Conservation (phyloP, 1,139 yeast genomes). For the Saccharomyces hybrid region DNA sequence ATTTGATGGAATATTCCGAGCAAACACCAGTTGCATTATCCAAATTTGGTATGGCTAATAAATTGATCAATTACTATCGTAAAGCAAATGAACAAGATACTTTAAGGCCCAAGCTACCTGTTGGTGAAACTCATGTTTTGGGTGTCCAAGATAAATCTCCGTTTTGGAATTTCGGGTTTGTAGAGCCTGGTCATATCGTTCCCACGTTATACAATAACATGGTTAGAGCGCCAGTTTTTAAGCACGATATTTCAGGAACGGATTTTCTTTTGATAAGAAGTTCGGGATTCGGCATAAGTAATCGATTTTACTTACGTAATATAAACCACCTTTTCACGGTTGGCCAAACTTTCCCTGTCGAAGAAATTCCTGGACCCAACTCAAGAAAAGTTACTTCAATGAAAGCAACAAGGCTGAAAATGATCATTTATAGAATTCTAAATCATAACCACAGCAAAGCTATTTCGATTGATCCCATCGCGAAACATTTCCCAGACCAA, state of each 20-base stretch:
- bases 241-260: constrained; percentile 68
- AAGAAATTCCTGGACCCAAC: constrained; percentile 96
- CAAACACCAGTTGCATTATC: constrained; percentile 78
- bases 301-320: constrained; percentile 49
- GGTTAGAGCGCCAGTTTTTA: constrained; percentile 87
- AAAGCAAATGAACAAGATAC: constrained; percentile 79
- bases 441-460: constrained; percentile 70
- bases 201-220: constrained; percentile 90
- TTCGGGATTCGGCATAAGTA: constrained; percentile 67
- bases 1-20: constrained; percentile 83
- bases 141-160: constrained; percentile 96
- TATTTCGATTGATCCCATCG: constrained; percentile 77
- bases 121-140: constrained; percentile 92
- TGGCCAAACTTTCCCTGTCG: constrained; percentile 90
- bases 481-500: constrained; percentile 92
- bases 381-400: constrained; percentile 93
- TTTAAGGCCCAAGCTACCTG: constrained; percentile 75
- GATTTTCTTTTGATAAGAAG: constrained; percentile 79
- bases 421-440: constrained; percentile 87
- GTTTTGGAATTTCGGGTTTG: constrained; percentile 97
- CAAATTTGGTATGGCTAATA: constrained; percentile 94
- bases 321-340: constrained; percentile 73
- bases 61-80: constrained; percentile 85
- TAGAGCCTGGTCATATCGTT: constrained; percentile 87
- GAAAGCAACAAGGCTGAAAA: constrained; percentile 79